These are phyloP conservation scores for Penicillium sclerotiorum DNA, from an alignment of 2,329 filamentous ascomycete species.

Conservation along the genomic window DNA sequence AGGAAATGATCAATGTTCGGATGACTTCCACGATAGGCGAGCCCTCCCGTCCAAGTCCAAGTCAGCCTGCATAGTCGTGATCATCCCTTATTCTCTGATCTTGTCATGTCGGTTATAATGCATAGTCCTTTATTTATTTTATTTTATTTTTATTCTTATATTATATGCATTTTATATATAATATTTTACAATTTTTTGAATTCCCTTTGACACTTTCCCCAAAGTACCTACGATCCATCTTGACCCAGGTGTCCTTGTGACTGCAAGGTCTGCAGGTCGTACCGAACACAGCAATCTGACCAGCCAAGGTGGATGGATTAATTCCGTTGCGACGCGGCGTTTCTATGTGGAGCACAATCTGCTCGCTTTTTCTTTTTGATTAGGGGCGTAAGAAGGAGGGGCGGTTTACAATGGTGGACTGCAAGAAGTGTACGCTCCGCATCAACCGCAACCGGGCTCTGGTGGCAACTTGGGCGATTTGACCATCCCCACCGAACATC, in stretches of 20 bases:
- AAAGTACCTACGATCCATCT: not conserved
- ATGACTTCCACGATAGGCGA: conserved; percentile 23
- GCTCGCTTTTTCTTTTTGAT: not conserved
- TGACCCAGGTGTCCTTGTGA: conserved; percentile 22
- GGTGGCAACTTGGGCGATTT: conserved; percentile 18
- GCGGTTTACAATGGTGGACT: conserved; percentile 3
- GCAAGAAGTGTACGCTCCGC: too few species aligned
- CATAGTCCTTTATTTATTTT: too few species aligned
- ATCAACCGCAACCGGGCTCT: conserved; percentile 20
- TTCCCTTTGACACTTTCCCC: too few species aligned
- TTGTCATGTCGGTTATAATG: too few species aligned
- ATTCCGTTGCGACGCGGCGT: conserved; percentile 1
- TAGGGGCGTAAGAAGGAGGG: not conserved
- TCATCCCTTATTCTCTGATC: too few species aligned
- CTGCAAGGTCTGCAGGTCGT: conserved; percentile 18
- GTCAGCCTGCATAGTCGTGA: conserved; percentile 24
- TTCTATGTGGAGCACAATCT: conserved; percentile 22
- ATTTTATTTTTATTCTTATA: not conserved
- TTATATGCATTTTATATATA: too few species aligned
- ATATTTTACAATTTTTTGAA: too few species aligned
- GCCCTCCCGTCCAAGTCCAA: conserved; percentile 9
- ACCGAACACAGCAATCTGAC: conserved; percentile 13
- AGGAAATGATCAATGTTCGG: conserved; percentile 4
- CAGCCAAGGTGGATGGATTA: not conserved
- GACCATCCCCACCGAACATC: conserved; percentile 13